These are phyloP conservation scores for Aechmea fasciata DNA, from an alignment of 176 grass and related monocot genomes.

Conservation along the genomic window DNA sequence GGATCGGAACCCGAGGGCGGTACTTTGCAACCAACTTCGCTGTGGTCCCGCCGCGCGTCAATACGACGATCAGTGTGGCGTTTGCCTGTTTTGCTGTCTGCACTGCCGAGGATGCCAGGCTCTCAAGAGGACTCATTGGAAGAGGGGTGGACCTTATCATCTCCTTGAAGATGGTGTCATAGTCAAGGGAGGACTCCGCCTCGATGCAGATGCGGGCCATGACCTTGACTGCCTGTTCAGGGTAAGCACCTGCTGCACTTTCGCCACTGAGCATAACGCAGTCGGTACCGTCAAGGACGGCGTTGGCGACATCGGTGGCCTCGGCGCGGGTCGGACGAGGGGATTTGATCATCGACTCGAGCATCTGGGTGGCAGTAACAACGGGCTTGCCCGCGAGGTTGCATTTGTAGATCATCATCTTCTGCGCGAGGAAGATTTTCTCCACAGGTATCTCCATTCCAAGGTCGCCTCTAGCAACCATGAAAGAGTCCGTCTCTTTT, in stretches of 20 bases:
- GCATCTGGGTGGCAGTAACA: slow-evolving; percentile 11
- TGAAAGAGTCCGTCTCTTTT: slow-evolving; percentile 1
- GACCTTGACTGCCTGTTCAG: slow-evolving; percentile 6
- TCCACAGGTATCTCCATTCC: slow-evolving; percentile 14
- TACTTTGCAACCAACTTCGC: slow-evolving; percentile 6
- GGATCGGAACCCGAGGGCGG: neutral
- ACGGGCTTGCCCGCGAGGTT: slow-evolving; percentile 7
- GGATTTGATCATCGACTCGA: slow-evolving; percentile 10
- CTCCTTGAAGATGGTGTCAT: slow-evolving; percentile 6
- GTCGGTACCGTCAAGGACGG: slow-evolving; percentile 5
- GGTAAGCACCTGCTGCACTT: slow-evolving; percentile 9
- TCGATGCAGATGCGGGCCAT: slow-evolving; percentile 5
- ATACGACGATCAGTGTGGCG: neutral
- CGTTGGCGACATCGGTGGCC: slow-evolving; percentile 5
- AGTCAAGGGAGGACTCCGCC: slow-evolving; percentile 11
- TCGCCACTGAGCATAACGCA: slow-evolving; percentile 11
- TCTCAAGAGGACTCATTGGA: slow-evolving; percentile 8
- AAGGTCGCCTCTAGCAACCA: slow-evolving; percentile 10
- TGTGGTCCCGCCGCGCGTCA: slow-evolving; percentile 5
- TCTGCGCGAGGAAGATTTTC: slow-evolving; percentile 10
- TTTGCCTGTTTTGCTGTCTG: slow-evolving; percentile 2
- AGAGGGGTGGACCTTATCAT: slow-evolving; percentile 11
- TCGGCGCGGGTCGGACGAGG: slow-evolving; percentile 7
- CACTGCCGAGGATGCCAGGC: slow-evolving; percentile 8
- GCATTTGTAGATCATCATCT: slow-evolving; percentile 16